A percentile compares a stretch with the other conserved stretches of the same genome.
Conservation (phyloP, 805 yeast species). For the Brettanomyces nanus region DNA sequence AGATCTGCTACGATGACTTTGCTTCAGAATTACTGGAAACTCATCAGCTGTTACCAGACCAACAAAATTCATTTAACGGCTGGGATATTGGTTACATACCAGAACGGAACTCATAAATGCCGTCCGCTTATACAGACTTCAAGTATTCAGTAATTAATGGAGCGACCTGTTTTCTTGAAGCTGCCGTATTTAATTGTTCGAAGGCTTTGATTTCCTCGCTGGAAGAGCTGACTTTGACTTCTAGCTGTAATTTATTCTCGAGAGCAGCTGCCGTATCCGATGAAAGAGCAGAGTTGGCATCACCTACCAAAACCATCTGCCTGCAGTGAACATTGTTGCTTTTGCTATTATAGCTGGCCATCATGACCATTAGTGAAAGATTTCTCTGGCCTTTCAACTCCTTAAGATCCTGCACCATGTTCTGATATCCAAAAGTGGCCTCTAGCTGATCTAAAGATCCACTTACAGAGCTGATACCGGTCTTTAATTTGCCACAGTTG, state of each 20-base stretch:
- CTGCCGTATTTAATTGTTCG: conserved; percentile 44
- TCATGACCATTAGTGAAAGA: conserved; percentile 35
- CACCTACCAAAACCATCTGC: conserved; percentile 30
- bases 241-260: conserved; percentile 20
- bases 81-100: conserved; percentile 26
- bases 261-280: conserved; percentile 11
- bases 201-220: conserved; percentile 13
- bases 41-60: conserved; percentile 29
- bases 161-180: conserved; percentile 83
- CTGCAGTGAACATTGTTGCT: conserved; percentile 29
- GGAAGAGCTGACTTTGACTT: neutral
- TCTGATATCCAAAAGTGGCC: conserved; percentile 15
- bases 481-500: conserved; percentile 26
- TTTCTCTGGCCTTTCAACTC: conserved; percentile 22
- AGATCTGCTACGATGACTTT: conserved; percentile 26
- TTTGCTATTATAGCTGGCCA: conserved; percentile 37
- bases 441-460: conserved; percentile 51
- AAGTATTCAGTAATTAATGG: conserved; percentile 37
- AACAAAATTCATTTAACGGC: conserved; percentile 13
- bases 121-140: neutral
- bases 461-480: conserved; percentile 77
- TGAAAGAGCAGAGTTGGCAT: conserved; percentile 6
- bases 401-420: conserved; percentile 12
- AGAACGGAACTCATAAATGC: conserved; percentile 2
- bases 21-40: conserved; percentile 17